These are phyloP conservation scores for Chalciporus sphaerocephalus DNA, from an alignment of 768 basidiomycete genomes.

Conservation along the genomic window DNA sequence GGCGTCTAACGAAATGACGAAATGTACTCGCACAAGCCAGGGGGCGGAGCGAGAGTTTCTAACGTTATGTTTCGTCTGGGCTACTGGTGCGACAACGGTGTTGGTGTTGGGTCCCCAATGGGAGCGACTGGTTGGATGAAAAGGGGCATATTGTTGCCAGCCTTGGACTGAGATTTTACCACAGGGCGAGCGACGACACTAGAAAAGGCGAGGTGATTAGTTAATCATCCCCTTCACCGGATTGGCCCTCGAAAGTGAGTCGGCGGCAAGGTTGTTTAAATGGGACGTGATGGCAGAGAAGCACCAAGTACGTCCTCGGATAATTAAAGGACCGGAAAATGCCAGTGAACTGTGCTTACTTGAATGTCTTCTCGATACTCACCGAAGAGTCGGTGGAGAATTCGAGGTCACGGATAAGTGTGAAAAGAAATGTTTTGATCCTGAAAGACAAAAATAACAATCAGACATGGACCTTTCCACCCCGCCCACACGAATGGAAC, in stretches of 20 bases:
- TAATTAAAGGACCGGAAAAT: slow-evolving; percentile 22
- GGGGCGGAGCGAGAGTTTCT: slow-evolving; percentile 6
- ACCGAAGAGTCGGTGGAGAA: slow-evolving; percentile 48
- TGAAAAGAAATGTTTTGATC: slow-evolving; percentile 61
- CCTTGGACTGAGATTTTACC: slow-evolving; percentile 49
- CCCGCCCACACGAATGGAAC: background rate
- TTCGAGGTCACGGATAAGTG: slow-evolving; percentile 53
- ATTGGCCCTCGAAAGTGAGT: slow-evolving; percentile 9
- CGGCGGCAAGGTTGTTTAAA: slow-evolving; percentile 10
- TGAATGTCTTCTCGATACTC: slow-evolving; percentile 60
- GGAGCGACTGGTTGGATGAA: slow-evolving; percentile 36
- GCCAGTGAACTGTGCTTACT: slow-evolving; percentile 39
- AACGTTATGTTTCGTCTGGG: slow-evolving; percentile 16
- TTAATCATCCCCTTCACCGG: slow-evolving; percentile 6
- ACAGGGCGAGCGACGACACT: slow-evolving; percentile 56
- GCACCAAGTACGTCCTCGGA: slow-evolving; percentile 10
- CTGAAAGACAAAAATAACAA: slow-evolving; percentile 34
- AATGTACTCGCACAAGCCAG: slow-evolving; percentile 9
- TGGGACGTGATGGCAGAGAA: slow-evolving; percentile 18
- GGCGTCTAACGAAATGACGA: slow-evolving; percentile 18
- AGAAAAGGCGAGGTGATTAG: slow-evolving; percentile 14
- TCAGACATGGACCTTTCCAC: background rate
- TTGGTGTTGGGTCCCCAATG: slow-evolving; percentile 8
- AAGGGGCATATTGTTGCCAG: slow-evolving; percentile 61
- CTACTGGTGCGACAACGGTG: slow-evolving; percentile 3